Evolutionary conservation across 1,284 basidiomycete genomes (phyloP).

Genomic region (Irpex sp.): DNA sequence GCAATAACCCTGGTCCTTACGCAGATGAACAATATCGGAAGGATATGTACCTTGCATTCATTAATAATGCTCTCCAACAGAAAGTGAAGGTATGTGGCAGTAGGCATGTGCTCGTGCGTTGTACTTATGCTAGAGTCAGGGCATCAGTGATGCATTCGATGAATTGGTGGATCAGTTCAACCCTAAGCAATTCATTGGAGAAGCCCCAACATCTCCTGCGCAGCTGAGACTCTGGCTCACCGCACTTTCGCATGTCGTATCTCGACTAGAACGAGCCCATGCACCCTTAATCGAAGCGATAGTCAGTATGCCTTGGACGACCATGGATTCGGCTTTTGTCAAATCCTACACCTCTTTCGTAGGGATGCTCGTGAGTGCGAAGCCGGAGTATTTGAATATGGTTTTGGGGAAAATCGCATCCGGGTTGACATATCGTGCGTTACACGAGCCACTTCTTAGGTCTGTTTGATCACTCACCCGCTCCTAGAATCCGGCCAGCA

Average conservation of each 20-base stretch:
- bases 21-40: slow-evolving; percentile 68
- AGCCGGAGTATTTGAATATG: slow-evolving; percentile 87
- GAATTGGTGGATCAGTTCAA: slow-evolving; percentile 73
- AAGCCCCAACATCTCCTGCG: slow-evolving; percentile 40
- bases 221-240: slow-evolving; percentile 72
- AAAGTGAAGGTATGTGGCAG: slow-evolving; percentile 55
- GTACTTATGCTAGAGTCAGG: slow-evolving; percentile 38
- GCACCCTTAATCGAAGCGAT: slow-evolving; percentile 86
- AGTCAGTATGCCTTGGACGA: slow-evolving; percentile 88
- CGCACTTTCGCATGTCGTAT: slow-evolving; percentile 77
- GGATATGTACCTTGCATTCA: slow-evolving; percentile 83
- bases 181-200: slow-evolving; percentile 37
- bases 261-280: slow-evolving; percentile 79
- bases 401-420: slow-evolving; percentile 81
- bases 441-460: slow-evolving; percentile 3
- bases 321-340: slow-evolving; percentile 80
- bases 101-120: not conserved
- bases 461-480: slow-evolving; percentile 12
- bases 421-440: slow-evolving; percentile 87
- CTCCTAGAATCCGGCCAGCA: slow-evolving; percentile 66
- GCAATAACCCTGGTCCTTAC: not conserved
- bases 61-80: slow-evolving; percentile 79
- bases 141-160: slow-evolving; percentile 62
- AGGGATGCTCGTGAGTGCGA: slow-evolving; percentile 90
- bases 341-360: slow-evolving; percentile 86